Evolutionary conservation across 495 filamentous ascomycete genomes (phyloP), one percentile per base, ranked within the genome.

Genomic region (Penicillium canescens): DNA sequence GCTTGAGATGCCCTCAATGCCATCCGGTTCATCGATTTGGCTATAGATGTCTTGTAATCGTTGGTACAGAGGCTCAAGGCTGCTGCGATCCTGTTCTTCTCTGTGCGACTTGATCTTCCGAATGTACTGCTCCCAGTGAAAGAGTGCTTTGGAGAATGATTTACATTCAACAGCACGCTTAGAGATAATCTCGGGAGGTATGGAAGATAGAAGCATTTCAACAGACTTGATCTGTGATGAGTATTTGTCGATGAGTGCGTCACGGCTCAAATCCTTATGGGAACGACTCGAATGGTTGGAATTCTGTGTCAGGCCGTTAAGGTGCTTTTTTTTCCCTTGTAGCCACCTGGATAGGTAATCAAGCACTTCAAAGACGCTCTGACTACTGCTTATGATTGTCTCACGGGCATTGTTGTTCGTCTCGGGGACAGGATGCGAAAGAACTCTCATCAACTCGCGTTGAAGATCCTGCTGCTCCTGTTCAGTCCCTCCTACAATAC

Each of bases 1-100:
- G 5, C 88, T 84, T 9, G 93, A 96, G 42, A 99, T 90, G 6
- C 94, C 94, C 63, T 96, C 91, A 38, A 99, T 87, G 1, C 95
- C 92, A 68, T 99, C 94, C 1, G 94, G 94, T 61, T 99, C 94
- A 57, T 99, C 95, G 46, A 99, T 97, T 56, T 95, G 86, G 1
- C 90, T 92, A 68, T 98, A 99, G 37, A 97, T 96, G 16, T 92
- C 84, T 59, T 97, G 94, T 4, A 98, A 72, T 26, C 85, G 79
- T 58, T 91, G 83, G 58, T 92, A 83, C 2, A 93, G 75, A 47
- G 77, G 69, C 44, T 87, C 81, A 36, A 80, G 69, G 18, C 76
- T 73, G 16, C 78, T 60, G 6, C 64, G 59, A 13, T 73, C 66
- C 11, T 71, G 63, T 26, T 55, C 51, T 3, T 72, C 70, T 35